phyloP scores from a whole-genome alignment of 371 early-diverging fungal genomes.

The Rhizopus sp. region DNA sequence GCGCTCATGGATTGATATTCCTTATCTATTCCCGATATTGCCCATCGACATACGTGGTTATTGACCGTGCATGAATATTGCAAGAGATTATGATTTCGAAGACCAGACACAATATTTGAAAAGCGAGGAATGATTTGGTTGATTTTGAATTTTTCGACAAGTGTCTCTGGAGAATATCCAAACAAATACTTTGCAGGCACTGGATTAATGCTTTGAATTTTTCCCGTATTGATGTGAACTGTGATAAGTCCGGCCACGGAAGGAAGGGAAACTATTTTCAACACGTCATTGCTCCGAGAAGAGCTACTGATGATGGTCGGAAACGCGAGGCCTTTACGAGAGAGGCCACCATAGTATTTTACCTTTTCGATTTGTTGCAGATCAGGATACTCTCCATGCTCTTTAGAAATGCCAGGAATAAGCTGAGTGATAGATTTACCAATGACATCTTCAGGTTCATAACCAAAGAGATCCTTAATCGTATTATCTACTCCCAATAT shows the following conservation, averaged over 20 bases:
- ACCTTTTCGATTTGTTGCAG: conserved; percentile 49
- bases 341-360: conserved; percentile 63
- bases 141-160: conserved; percentile 55
- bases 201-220: conserved; percentile 65
- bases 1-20: conserved; percentile 10
- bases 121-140: conserved; percentile 64
- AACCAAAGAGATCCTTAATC: conserved; percentile 61
- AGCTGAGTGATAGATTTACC: conserved; percentile 53
- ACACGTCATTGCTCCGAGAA: conserved; percentile 1
- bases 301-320: conserved; percentile 53
- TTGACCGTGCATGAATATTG: conserved; percentile 22
- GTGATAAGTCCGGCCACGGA: conserved; percentile 71
- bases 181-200: conserved; percentile 75
- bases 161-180: conserved; percentile 52
- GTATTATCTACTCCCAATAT: conserved; percentile 50
- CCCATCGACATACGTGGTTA: conserved; percentile 38
- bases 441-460: conserved; percentile 47
- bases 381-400: conserved; percentile 47
- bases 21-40: conserved; percentile 19
- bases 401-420: conserved; percentile 46
- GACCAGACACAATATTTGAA: conserved; percentile 27
- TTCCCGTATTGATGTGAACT: conserved; percentile 46
- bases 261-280: conserved; percentile 63
- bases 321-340: conserved; percentile 56
- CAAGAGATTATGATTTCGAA: conserved; percentile 23